Conservation (phyloP, 805 yeast genomes). For the Candida golubevii region DNA sequence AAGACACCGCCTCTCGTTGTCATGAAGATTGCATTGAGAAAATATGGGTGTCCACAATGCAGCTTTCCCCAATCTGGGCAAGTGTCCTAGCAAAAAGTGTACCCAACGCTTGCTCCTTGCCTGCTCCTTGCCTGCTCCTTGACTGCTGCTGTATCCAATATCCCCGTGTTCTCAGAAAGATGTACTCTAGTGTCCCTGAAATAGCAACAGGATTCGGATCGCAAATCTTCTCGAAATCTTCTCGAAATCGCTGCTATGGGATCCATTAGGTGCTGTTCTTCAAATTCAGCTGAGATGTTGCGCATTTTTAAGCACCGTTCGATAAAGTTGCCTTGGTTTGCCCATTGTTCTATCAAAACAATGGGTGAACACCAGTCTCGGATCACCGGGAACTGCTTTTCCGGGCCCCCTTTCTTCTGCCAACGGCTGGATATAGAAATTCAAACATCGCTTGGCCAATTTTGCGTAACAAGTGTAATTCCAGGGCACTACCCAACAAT, state of each 20-base stretch:
- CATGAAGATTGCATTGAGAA: constrained; percentile 70
- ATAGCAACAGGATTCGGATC: constrained; percentile 54
- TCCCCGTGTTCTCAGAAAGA: constrained; percentile 82
- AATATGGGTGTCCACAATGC: constrained; percentile 89
- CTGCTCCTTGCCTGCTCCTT: no score
- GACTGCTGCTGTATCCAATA: constrained; percentile 85
- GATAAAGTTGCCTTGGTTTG: constrained; percentile 80
- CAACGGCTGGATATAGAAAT: no score
- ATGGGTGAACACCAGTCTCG: no score
- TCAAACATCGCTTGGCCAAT: no score
- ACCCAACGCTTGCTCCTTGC: constrained; percentile 87
- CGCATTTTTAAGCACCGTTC: constrained; percentile 83
- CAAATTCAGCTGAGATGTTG: constrained; percentile 78
- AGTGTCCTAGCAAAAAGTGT: constrained; percentile 79
- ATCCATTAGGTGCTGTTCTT: constrained; percentile 44
- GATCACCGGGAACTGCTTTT: no score
- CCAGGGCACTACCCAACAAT: no score
- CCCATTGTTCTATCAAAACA: no score
- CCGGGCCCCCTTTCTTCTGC: no score
- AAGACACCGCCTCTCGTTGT: constrained; percentile 86
- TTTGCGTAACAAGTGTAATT: no score
- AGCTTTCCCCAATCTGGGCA: constrained; percentile 83
- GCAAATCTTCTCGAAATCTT: constrained; percentile 7
- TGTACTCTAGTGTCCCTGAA: constrained; percentile 83
- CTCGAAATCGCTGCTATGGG: constrained; percentile 12